These are phyloP conservation scores for Erysimum cheiri DNA, from an alignment of 441 rosid genomes.

Conservation along the genomic window DNA sequence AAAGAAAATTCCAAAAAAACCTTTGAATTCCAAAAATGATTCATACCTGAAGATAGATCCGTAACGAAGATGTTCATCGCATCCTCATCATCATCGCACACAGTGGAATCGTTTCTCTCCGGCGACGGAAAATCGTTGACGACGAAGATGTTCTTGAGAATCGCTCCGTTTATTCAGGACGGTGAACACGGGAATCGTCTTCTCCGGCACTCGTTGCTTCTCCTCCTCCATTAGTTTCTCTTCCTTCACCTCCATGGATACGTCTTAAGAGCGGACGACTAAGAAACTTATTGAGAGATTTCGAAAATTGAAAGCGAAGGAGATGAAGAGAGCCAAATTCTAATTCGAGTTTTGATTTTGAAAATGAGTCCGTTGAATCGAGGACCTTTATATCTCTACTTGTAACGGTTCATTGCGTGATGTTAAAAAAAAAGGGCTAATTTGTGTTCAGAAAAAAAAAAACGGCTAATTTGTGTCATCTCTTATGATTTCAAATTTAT, in stretches of 20 bases:
- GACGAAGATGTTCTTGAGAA: constrained; percentile 86
- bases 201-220: constrained; percentile 37
- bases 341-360: background rate
- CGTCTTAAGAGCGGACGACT: background rate
- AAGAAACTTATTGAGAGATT: constrained; percentile 15
- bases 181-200: constrained; percentile 74
- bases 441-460: too few relatives aligned
- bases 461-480: constrained; percentile 7
- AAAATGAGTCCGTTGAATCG: constrained; percentile 42
- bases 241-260: constrained; percentile 46
- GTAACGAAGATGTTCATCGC: constrained; percentile 57
- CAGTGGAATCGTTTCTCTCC: constrained; percentile 26
- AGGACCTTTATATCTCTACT: background rate
- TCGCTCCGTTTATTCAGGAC: constrained; percentile 71
- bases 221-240: background rate
- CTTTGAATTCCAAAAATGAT: constrained; percentile 25
- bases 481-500: too few relatives aligned
- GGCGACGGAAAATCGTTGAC: constrained; percentile 41
- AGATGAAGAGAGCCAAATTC: background rate
- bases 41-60: constrained; percentile 77
- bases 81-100: constrained; percentile 30
- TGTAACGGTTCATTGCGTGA: constrained; percentile 6
- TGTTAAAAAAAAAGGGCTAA: too few relatives aligned
- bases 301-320: background rate
- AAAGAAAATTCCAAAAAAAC: background rate